Percentiles rank a stretch among this genome's conserved stretches.
These are phyloP conservation scores for Colletotrichum abscissum DNA, from an alignment of 2,329 filamentous ascomycete genomes.

Conservation along the genomic window DNA sequence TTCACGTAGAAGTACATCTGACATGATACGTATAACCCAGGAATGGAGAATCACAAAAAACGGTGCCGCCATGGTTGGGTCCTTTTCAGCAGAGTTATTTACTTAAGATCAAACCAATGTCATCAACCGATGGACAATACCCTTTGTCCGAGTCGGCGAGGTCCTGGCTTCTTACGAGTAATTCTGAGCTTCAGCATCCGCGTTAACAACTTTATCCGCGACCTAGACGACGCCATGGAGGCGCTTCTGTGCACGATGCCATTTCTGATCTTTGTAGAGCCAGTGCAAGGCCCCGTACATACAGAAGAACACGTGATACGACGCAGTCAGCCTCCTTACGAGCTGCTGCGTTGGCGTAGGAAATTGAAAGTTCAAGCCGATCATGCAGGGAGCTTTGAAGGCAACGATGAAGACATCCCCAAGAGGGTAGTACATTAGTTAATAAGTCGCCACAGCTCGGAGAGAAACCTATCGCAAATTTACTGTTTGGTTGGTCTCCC, in stretches of 20 bases:
- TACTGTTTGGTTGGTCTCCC: conserved; percentile 34
- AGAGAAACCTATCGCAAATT: conserved; percentile 41
- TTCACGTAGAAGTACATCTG: conserved; percentile 8
- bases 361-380: conserved; percentile 44
- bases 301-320: conserved; percentile 1
- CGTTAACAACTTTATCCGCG: neutral
- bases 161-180: neutral
- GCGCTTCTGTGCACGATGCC: neutral
- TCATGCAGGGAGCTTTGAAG: conserved; percentile 37
- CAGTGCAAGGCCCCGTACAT: neutral
- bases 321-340: conserved; percentile 37
- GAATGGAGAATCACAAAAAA: neutral
- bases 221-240: neutral
- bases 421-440: conserved; percentile 18
- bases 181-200: neutral
- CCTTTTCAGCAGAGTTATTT: neutral
- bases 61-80: neutral
- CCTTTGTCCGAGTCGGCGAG: neutral
- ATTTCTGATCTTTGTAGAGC: neutral
- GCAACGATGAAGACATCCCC: conserved; percentile 27
- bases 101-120: neutral
- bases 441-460: conserved; percentile 36
- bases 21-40: neutral
- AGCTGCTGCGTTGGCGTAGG: conserved; percentile 37
- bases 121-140: neutral